phyloP scores from a whole-genome alignment of 495 filamentous ascomycete genomes.

The Margaritispora aquatica region DNA sequence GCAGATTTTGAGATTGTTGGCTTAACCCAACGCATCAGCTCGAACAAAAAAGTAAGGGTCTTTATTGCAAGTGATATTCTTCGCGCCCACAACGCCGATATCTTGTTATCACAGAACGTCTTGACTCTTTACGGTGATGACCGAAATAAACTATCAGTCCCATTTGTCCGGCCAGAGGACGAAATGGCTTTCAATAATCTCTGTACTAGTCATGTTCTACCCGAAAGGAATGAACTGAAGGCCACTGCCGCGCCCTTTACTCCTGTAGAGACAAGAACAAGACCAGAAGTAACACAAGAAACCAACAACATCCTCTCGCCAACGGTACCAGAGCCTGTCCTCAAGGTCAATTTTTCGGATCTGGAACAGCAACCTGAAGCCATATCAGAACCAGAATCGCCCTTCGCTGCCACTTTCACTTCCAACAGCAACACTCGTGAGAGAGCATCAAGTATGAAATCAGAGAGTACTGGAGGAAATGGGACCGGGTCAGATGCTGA shows the following conservation, averaged over 20 bases:
- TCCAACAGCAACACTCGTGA: constrained; percentile 4
- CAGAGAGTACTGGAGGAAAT: constrained; percentile 29
- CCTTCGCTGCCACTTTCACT: constrained; percentile 5
- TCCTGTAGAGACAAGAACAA: constrained; percentile 15
- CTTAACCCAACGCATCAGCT: constrained; percentile 33
- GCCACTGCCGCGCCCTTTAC: constrained; percentile 34
- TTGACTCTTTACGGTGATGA: constrained; percentile 84
- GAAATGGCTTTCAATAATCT: constrained; percentile 73
- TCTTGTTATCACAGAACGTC: constrained; percentile 85
- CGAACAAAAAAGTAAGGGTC: constrained; percentile 60
- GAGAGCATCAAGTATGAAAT: constrained; percentile 25
- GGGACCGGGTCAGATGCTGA: constrained; percentile 25
- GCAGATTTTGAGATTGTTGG: constrained; percentile 66
- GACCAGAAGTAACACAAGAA: constrained; percentile 9
- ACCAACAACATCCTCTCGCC: background rate
- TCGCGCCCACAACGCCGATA: constrained; percentile 80
- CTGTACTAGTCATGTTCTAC: constrained; percentile 48
- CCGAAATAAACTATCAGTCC: constrained; percentile 81
- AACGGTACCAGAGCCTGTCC: background rate
- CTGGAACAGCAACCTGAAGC: background rate
- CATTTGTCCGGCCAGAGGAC: constrained; percentile 89
- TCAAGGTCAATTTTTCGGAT: background rate
- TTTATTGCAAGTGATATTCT: constrained; percentile 85
- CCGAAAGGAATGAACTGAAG: constrained; percentile 41
- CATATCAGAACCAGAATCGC: constrained; percentile 7